Conservation (phyloP, 495 filamentous ascomycete genomes). For the Neurospora terricola region DNA sequence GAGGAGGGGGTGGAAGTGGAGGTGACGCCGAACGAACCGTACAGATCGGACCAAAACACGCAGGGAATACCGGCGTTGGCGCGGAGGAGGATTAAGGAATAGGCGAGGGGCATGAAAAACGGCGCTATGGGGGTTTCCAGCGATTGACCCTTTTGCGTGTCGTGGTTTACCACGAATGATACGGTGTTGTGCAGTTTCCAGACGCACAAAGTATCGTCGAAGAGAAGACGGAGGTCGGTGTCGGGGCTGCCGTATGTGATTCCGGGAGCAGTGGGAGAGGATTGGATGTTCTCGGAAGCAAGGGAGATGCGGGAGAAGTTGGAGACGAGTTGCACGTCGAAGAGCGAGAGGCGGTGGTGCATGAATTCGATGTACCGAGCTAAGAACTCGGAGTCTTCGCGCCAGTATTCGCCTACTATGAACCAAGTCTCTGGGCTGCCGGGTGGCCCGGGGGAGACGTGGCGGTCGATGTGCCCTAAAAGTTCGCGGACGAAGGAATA, state of each 20-base stretch:
- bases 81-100: constrained; percentile 59
- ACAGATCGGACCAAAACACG: constrained; percentile 67
- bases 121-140: constrained; percentile 38
- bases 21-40: constrained; percentile 55
- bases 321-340: constrained; percentile 58
- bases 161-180: constrained; percentile 47
- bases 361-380: constrained; percentile 49
- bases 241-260: background rate
- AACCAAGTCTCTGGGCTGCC: constrained; percentile 31
- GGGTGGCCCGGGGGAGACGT: constrained; percentile 22
- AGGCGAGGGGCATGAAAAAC: constrained; percentile 52
- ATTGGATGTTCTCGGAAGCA: constrained; percentile 13
- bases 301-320: constrained; percentile 51
- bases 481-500: constrained; percentile 51
- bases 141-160: constrained; percentile 30
- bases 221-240: constrained; percentile 40
- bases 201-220: constrained; percentile 50
- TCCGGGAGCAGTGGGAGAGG: constrained; percentile 21
- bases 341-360: constrained; percentile 49
- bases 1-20: constrained; percentile 67
- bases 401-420: constrained; percentile 69
- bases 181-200: constrained; percentile 52
- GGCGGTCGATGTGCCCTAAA: constrained; percentile 29
- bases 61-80: constrained; percentile 54
- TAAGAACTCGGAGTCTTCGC: constrained; percentile 45